These are phyloP conservation scores for Starmerella floricola DNA, from an alignment of 805 yeast genomes.

Conservation along the genomic window DNA sequence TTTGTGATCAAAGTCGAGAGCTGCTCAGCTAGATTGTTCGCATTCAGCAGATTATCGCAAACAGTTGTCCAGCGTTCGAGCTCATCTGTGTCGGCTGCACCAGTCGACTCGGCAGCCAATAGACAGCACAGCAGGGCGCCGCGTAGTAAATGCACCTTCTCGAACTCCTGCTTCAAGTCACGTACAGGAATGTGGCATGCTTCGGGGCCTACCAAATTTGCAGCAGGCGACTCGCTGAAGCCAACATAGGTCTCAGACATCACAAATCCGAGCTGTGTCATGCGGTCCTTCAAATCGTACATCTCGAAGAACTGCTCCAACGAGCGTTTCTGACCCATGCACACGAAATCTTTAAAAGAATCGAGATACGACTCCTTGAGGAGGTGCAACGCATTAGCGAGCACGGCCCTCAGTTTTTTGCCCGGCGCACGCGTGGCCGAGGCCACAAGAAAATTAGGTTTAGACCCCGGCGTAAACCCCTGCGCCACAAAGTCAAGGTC, in stretches of 20 bases:
- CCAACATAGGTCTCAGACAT: slow-evolving; percentile 15
- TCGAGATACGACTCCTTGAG: slow-evolving; percentile 27
- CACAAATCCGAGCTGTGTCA: slow-evolving; percentile 23
- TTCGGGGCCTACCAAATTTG: slow-evolving; percentile 7
- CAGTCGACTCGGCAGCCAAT: slow-evolving; percentile 28
- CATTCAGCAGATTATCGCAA: slow-evolving; percentile 19
- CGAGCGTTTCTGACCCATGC: slow-evolving; percentile 22
- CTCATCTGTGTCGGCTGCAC: slow-evolving; percentile 19
- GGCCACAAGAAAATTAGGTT: not conserved
- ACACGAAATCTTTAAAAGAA: slow-evolving; percentile 25
- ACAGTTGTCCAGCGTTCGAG: slow-evolving; percentile 22
- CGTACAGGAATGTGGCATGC: slow-evolving; percentile 21
- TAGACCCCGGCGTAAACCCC: slow-evolving; percentile 15
- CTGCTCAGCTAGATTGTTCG: slow-evolving; percentile 13
- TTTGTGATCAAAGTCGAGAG: slow-evolving; percentile 14
- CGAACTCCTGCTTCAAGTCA: slow-evolving; percentile 27
- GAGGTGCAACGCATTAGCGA: slow-evolving; percentile 26
- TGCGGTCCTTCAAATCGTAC: slow-evolving; percentile 31
- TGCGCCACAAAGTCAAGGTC: slow-evolving; percentile 26
- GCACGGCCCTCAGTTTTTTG: slow-evolving; percentile 28
- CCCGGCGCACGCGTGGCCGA: slow-evolving; percentile 10
- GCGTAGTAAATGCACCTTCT: slow-evolving; percentile 32
- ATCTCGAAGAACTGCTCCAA: slow-evolving; percentile 36
- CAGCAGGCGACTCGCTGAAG: slow-evolving; percentile 1
- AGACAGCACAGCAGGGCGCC: slow-evolving; percentile 36